phyloP scores from a whole-genome alignment of 2,329 filamentous ascomycete genomes.

The Arthrobotrys musiformis region DNA sequence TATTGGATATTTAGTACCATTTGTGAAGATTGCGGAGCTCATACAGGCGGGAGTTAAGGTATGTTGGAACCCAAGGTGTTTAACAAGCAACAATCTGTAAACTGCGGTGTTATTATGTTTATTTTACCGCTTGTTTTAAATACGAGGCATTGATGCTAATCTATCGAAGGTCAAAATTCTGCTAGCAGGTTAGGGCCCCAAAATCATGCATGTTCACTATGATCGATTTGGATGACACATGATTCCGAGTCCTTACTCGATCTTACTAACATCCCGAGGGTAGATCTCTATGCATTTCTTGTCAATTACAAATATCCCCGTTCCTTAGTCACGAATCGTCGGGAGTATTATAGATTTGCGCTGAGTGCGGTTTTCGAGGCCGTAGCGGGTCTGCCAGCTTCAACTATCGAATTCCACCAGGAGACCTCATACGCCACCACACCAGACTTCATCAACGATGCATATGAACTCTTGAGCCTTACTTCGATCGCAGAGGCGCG shows the following conservation, averaged over 20 bases:
- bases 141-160: not conserved
- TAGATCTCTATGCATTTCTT: slow-evolving; percentile 39
- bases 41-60: slow-evolving; percentile 24
- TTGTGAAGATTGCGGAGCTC: slow-evolving; percentile 39
- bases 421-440: not conserved
- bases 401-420: slow-evolving; percentile 19
- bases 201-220: not conserved
- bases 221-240: too few species aligned
- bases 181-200: slow-evolving; percentile 11
- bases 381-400: slow-evolving; percentile 21
- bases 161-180: slow-evolving; percentile 20
- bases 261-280: not conserved
- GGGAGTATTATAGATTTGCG: slow-evolving; percentile 22
- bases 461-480: slow-evolving; percentile 11
- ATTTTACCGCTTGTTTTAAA: too few species aligned
- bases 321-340: slow-evolving; percentile 3
- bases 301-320: slow-evolving; percentile 28
- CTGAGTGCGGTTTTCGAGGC: slow-evolving; percentile 39
- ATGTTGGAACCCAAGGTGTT: too few species aligned
- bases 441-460: slow-evolving; percentile 11
- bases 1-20: slow-evolving; percentile 33
- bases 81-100: too few species aligned
- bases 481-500: not conserved
- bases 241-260: not conserved
- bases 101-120: too few species aligned